phyloP scores from a whole-genome alignment of 2,329 filamentous ascomycete genomes.

The Epichloe aotearoae region DNA sequence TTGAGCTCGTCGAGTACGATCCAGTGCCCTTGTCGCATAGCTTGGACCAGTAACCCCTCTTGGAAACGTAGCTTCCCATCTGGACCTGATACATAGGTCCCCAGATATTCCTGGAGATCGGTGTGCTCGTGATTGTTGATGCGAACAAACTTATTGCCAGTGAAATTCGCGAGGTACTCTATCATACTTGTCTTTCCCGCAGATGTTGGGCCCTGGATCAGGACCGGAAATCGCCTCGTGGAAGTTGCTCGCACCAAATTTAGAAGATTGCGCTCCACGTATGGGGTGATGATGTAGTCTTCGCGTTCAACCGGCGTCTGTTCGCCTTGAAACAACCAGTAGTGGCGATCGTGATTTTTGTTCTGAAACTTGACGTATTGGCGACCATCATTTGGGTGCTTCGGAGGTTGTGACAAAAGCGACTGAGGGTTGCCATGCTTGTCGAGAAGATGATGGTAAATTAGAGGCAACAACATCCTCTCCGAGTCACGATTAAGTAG shows the following conservation, averaged over 20 bases:
- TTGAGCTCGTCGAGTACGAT: conserved; percentile 97
- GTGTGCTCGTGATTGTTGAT: conserved; percentile 99
- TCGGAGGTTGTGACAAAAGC: conserved; percentile 65
- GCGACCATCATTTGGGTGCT: conserved; percentile 61
- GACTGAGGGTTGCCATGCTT: conserved; percentile 53
- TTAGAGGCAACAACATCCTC: conserved; percentile 60
- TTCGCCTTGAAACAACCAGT: conserved; percentile 75
- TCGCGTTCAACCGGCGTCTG: conserved; percentile 52
- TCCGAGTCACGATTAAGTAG: conserved; percentile 75
- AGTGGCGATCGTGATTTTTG: conserved; percentile 53
- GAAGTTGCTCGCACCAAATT: conserved; percentile 91
- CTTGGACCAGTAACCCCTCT: conserved; percentile 86
- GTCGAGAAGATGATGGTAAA: conserved; percentile 67
- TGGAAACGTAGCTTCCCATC: conserved; percentile 83
- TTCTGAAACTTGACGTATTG: conserved; percentile 69
- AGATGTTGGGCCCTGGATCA: conserved; percentile 94
- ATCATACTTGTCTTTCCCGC: conserved; percentile 99
- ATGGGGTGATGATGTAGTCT: conserved; percentile 94
- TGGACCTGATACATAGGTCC: conserved; percentile 76
- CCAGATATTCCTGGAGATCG: conserved; percentile 92
- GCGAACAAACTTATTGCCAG: conserved; percentile 90
- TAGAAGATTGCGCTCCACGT: conserved; percentile 85
- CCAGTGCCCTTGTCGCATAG: conserved; percentile 88
- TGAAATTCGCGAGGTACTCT: conserved; percentile 91
- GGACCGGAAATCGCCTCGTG: conserved; percentile 79